Base-by-base conservation (phyloP, 2,329 filamentous ascomycete genomes). In the Apiospora saccharicola region DNA sequence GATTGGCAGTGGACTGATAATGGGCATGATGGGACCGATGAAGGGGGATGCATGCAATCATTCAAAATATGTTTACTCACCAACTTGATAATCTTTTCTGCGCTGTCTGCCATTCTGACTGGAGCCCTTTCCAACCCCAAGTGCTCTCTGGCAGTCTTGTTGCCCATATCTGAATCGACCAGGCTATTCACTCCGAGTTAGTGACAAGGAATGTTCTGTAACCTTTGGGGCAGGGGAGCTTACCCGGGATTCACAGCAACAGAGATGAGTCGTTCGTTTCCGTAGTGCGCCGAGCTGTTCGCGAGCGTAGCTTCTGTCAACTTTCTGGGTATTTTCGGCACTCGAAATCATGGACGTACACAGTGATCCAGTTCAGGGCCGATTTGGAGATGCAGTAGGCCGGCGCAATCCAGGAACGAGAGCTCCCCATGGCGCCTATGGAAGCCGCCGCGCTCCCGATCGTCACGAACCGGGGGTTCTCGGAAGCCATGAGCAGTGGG, bases 391-490 rank as follows among this genome's bases (percentile, higher is more conserved):
- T 71, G 43, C 71, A 72, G 53, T 75, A 75, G 12, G 71, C 71
- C 19, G 67, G 67, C 61, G 72, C 70, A 1, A 74, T 61, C 30
- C 70, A 71, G 2, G 72, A 68, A n/a, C 68, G 61, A 7, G 74
- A 72, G 67, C 8, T 30, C 30, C 72, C 71, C 68, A 75, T 67
- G 1, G 67, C 72, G 7, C 43, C 57, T 13, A 73, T 74, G 44
- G 70, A 72, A 67, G 64, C 74, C 19, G 73, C 64, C 51, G 71
- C 68, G 3, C 70, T 71, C 14, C 75, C 71, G 13, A 75, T 71
- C 7, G 74, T 44, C 5, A 75, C 44, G 46, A 75, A 75, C 16
- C 69, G 70, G 43, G 73, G 73, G 16, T 46, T 34, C 22, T 5
- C 14, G 22, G 71, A 70, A 16, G 57, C 46, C 46, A 72, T 67